Base-by-base conservation (phyloP, 495 filamentous ascomycete species). In the Bacidia rubella region DNA sequence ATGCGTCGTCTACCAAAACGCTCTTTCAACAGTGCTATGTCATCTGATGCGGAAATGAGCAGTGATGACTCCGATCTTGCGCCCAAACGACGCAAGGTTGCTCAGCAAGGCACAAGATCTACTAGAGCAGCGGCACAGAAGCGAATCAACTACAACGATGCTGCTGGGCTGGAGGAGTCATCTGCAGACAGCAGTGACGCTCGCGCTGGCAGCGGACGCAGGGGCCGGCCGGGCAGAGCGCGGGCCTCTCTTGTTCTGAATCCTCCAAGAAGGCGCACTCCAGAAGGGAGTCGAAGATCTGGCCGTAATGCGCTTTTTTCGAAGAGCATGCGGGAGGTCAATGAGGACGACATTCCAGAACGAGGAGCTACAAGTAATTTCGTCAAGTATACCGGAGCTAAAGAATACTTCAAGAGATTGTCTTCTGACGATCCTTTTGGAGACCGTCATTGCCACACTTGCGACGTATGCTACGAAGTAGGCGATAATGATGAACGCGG, bases 281-380 rank as follows among this genome's bases (percentile, higher is more conserved):
- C 27, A 25, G 51, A 54, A 41, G 62, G 59, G 42, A 62, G 66
- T 12, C 70, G 77, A 49, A 68, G 74, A n/a, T 82, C 79, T n/a
- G 67, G 61, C 2, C 66, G 79, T 2, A 60, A 68, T 11, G 72
- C 59, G 21, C 71, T 64, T 57, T 54, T 67, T 51, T 66, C 65
- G 0, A 71, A 62, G 43, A 84, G 67, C 58, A 81, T 94, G 74
- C 67, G 70, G 48, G 87, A 93, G 57, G 65, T 77, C 9, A 66
- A 71, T 15, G 75, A 85, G 53, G 79, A 85, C 39, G 83, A 83
- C 17, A 74, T 82, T 19, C 86, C 78, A n/a, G 80, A 80, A 45
- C 67, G 64, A n/a, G 65, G 72, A 22, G 59, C 58, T 11, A 63
- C 56, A 1, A 47, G 35, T 10, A 38, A 24, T 32, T 40, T 45